A percentile compares a stretch with the other conserved stretches of the same genome.
Conservation (phyloP, 176 grass and related monocot species). For the Canna indica region DNA sequence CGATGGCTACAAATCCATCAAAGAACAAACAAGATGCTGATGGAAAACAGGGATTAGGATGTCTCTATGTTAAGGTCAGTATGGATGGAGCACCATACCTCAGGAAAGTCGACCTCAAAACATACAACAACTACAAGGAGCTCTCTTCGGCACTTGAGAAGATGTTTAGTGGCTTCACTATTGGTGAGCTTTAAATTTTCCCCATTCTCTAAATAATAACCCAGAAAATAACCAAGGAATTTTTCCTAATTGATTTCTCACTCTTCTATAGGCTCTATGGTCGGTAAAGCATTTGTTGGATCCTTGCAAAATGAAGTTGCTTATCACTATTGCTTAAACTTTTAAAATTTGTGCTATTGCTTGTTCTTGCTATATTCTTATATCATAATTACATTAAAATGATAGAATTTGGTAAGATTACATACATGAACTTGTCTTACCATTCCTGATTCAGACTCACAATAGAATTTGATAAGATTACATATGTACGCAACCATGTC, state of each 20-base stretch:
- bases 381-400: background rate
- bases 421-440: background rate
- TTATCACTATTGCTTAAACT: background rate
- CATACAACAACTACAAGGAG: conserved; percentile 66
- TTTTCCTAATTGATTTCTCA: background rate
- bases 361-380: background rate
- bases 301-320: background rate
- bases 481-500: too few species aligned
- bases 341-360: background rate
- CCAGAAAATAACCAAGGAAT: background rate
- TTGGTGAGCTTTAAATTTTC: conserved; percentile 34
- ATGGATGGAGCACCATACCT: conserved; percentile 83
- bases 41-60: conserved; percentile 28
- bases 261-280: background rate
- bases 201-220: background rate
- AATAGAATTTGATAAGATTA: background rate
- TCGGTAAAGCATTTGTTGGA: background rate
- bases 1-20: conserved; percentile 45
- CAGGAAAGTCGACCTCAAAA: conserved; percentile 68
- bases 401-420: background rate
- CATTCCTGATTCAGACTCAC: background rate
- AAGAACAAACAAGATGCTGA: conserved; percentile 56
- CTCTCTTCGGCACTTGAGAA: conserved; percentile 58
- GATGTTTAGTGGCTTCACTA: conserved; percentile 75
- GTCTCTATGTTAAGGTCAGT: conserved; percentile 82